These are phyloP conservation scores for Backusella morwellensis DNA, from an alignment of 192 early-diverging fungal genomes.

Conservation along the genomic window DNA sequence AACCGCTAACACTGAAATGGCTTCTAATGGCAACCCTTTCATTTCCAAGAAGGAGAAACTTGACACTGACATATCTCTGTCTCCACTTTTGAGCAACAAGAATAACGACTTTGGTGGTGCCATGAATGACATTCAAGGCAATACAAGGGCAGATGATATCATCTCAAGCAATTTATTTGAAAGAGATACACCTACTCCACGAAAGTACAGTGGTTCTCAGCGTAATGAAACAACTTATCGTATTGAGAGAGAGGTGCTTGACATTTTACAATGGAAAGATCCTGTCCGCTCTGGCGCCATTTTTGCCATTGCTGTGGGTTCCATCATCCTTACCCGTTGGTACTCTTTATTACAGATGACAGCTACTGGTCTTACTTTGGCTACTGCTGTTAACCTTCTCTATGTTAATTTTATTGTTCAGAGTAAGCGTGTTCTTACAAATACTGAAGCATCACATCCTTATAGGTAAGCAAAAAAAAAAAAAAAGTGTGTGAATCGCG, in stretches of 20 bases:
- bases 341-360: slow-evolving; percentile 23
- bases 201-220: not conserved
- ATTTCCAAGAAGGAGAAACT: not conserved
- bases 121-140: not conserved
- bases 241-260: slow-evolving; percentile 10
- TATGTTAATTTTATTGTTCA: slow-evolving; percentile 18
- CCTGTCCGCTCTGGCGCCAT: slow-evolving; percentile 22
- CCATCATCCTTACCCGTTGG: slow-evolving; percentile 16
- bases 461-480: not conserved
- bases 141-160: not conserved
- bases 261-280: slow-evolving; percentile 20
- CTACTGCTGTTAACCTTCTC: slow-evolving; percentile 17
- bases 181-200: not conserved
- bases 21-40: not conserved
- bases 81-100: not conserved
- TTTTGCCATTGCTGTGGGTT: not conserved
- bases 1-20: not conserved
- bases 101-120: not conserved
- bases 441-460: slow-evolving; percentile 5
- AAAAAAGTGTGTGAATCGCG: not conserved
- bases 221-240: slow-evolving; percentile 15
- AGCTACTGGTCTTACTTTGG: slow-evolving; percentile 16
- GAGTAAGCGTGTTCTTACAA: slow-evolving; percentile 10
- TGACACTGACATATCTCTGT: not conserved
- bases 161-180: not conserved